These are phyloP conservation scores for Solanum paucissectum DNA, from an alignment of 257 asterid species.

Conservation along the genomic window DNA sequence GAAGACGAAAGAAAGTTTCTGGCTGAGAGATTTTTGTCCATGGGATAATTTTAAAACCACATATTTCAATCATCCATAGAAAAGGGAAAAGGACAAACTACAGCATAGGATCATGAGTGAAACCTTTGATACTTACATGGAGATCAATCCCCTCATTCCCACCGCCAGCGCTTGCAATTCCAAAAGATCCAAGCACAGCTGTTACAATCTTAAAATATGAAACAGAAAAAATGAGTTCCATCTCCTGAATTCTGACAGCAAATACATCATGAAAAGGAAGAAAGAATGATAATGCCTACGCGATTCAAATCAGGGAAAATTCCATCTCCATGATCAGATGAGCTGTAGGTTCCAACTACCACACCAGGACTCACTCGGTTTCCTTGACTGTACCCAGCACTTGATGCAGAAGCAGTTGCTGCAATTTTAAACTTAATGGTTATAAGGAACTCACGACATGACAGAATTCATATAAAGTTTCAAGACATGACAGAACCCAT, in stretches of 20 bases:
- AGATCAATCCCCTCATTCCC: constrained; percentile 61
- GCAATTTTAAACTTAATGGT: background rate
- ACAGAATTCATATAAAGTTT: background rate
- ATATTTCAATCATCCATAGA: background rate
- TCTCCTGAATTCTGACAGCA: background rate
- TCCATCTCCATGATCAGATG: constrained; percentile 81
- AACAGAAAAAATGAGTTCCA: background rate
- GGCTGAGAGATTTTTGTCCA: background rate
- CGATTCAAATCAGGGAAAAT: constrained; percentile 67
- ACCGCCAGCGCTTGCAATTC: constrained; percentile 45
- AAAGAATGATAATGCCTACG: constrained; percentile 25
- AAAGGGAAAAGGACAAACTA: background rate
- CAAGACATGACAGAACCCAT: background rate
- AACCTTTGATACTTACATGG: constrained; percentile 44
- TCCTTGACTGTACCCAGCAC: background rate
- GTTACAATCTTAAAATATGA: constrained; percentile 47
- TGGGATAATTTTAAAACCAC: background rate
- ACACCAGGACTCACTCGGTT: constrained; percentile 34
- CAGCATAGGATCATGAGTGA: background rate
- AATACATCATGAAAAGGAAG: background rate
- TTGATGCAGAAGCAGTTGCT: background rate
- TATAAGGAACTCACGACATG: background rate
- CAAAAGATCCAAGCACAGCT: constrained; percentile 49
- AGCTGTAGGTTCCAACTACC: constrained; percentile 75
- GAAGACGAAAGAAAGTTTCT: background rate